Base-by-base conservation (phyloP, 495 filamentous ascomycete genomes). In the Podospora pseudoanserina region DNA sequence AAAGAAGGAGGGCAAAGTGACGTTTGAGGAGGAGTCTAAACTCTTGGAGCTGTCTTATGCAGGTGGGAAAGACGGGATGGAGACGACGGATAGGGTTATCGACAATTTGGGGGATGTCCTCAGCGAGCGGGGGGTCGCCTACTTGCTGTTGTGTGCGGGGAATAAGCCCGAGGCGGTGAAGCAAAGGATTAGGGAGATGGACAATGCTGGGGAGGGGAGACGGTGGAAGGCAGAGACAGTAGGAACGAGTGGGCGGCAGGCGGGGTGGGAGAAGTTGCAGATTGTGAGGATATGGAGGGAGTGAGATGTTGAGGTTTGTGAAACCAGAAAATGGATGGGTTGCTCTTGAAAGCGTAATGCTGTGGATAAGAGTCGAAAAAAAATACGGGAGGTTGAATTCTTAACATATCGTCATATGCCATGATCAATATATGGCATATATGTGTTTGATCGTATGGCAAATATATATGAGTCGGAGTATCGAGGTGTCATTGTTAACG, bases 61-160 rank as follows among this genome's bases (percentile, higher is more conserved):
- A 0, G 95, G 95, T 0, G 95, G 95, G 0, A 75, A 74, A 19
- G 91, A 97, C 75, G 95, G 95, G 26, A 99, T 99, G 93, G 92
- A 94, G 81, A 89, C 88, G 28, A 99, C 95, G 63, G 86, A 94
- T 63, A 82, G 91, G 53, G 73, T 98, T 68, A 80, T 99, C 9
- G 85, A 84, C 18, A 79, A 83, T 28, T 79, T 99, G 70, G 88
- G 89, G 1, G 75, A 68, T 4, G 77, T 91, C 0, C 73, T 99
- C 74, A 87, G 84, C 61, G 76, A 73, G 4, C 79, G 89, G 28
- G 95, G 95, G 3, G 89, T 94, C 11, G 95, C 93, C 3, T 98
- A 97, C 80, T 75, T 98, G 28, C 74, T 99, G 68, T 87, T 99
- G 0, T 98, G 95, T 77, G 87, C 88, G 70, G 92, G 95, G 80